A percentile compares a stretch with the other conserved stretches of the same genome.
phyloP scores from a whole-genome alignment of 1,139 yeast species.

The Kodamaea fungicola region DNA sequence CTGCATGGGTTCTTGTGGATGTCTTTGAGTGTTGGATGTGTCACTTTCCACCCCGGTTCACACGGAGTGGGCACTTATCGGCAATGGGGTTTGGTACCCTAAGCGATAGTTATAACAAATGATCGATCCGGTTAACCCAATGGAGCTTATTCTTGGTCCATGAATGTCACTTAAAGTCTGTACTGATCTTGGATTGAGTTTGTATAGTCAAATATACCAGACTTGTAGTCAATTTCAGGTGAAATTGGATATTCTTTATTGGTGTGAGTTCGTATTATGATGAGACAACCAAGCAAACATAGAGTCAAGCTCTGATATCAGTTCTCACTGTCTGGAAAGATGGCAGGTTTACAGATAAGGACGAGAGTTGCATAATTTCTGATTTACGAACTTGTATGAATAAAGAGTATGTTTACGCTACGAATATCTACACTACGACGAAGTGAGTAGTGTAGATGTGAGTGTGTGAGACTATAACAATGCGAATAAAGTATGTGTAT shows the following conservation, averaged over 20 bases:
- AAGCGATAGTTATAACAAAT: conserved; percentile 84
- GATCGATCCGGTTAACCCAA: conserved; percentile 61
- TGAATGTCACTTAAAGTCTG: conserved; percentile 49
- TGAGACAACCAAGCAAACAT: conserved; percentile 75
- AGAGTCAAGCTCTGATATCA: conserved; percentile 85
- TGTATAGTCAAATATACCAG: conserved; percentile 76
- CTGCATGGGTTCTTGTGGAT: neutral
- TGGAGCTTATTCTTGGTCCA: conserved; percentile 87
- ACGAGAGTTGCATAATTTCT: conserved; percentile 36
- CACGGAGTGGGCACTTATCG: conserved; percentile 33
- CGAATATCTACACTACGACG: too few relatives aligned
- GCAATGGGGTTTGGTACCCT: conserved; percentile 58
- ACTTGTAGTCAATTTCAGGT: conserved; percentile 30
- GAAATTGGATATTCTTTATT: conserved; percentile 23
- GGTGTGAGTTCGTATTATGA: conserved; percentile 38
- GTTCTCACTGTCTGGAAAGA: conserved; percentile 46
- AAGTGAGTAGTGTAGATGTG: neutral
- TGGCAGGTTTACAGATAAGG: conserved; percentile 39
- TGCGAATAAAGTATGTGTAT: too few relatives aligned
- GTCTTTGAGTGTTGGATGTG: neutral
- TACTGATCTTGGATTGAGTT: conserved; percentile 10
- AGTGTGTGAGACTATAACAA: too few relatives aligned
- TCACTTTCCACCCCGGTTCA: conserved; percentile 13
- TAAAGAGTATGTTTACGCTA: conserved; percentile 7
- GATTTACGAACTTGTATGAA: conserved; percentile 5